phyloP scores from a whole-genome alignment of 192 early-diverging fungal species.

The Backusella sp. region DNA sequence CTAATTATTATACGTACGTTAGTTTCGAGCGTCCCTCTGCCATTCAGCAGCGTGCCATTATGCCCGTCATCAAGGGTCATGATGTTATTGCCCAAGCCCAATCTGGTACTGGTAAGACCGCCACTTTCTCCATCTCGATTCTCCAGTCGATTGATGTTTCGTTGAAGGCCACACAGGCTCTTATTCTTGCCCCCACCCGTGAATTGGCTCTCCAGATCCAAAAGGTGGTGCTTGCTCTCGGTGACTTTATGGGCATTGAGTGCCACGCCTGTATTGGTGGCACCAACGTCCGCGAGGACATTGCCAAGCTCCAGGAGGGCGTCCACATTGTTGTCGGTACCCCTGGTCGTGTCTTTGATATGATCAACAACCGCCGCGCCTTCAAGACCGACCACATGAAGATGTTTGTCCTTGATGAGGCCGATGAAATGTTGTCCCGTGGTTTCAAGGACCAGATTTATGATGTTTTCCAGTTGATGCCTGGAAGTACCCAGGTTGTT shows the following conservation, averaged over 20 bases:
- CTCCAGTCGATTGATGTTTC: constrained; percentile 88
- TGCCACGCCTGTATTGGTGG: constrained; percentile 99
- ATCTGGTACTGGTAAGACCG: constrained; percentile 99
- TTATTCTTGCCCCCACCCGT: constrained; percentile 96
- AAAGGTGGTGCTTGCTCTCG: constrained; percentile 92
- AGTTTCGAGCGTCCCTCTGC: constrained; percentile 97
- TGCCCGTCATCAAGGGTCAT: constrained; percentile 91
- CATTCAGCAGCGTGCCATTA: constrained; percentile 96
- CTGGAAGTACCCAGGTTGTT: constrained; percentile 90
- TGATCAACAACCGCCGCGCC: constrained; percentile 88
- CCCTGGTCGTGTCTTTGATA: constrained; percentile 97
- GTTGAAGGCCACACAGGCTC: constrained; percentile 84
- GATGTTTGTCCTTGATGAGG: constrained; percentile 99
- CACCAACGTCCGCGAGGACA: constrained; percentile 91
- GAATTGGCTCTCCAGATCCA: constrained; percentile 99
- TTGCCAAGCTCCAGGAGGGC: constrained; percentile 74
- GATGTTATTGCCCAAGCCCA: constrained; percentile 99
- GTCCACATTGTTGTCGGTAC: constrained; percentile 97
- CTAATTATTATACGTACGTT: too few species aligned
- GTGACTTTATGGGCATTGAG: constrained; percentile 93
- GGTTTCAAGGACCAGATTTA: constrained; percentile 99
- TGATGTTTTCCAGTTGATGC: constrained; percentile 92
- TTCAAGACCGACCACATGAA: constrained; percentile 85
- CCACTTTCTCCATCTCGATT: constrained; percentile 99
- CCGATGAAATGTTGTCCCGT: constrained; percentile 97